These are phyloP conservation scores for Vaccinium darrowii DNA, from an alignment of 148 eudicot genomes.

Conservation along the genomic window DNA sequence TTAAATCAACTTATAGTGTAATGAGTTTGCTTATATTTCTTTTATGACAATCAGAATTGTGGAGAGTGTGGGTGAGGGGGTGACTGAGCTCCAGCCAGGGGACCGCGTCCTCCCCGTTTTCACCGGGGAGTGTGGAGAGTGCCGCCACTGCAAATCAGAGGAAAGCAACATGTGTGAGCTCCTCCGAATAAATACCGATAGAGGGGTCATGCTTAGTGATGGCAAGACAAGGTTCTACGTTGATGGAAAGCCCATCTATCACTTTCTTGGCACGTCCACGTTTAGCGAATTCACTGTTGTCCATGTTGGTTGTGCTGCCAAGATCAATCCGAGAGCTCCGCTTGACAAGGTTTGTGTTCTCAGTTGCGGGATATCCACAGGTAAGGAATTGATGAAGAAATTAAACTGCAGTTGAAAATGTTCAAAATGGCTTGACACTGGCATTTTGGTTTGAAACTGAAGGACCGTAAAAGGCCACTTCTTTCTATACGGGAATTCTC, in stretches of 20 bases:
- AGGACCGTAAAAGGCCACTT: no score
- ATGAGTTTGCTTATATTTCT: neutral
- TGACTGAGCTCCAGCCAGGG: conserved; percentile 35
- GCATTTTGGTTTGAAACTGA: neutral
- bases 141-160: conserved; percentile 35
- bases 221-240: conserved; percentile 34
- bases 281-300: conserved; percentile 44
- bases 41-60: conserved; percentile 25
- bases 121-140: conserved; percentile 43
- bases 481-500: no score
- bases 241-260: conserved; percentile 35
- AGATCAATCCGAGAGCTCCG: conserved; percentile 37
- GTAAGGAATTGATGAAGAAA: conserved; percentile 11
- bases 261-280: conserved; percentile 40
- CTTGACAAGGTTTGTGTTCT: conserved; percentile 43
- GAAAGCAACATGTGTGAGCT: conserved; percentile 52
- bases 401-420: neutral
- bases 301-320: conserved; percentile 40
- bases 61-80: conserved; percentile 45
- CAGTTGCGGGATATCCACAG: conserved; percentile 49
- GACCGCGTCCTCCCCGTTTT: conserved; percentile 44
- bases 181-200: conserved; percentile 40
- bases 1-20: neutral
- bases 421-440: neutral
- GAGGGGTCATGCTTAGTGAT: conserved; percentile 39